Evolutionary conservation across 2,329 filamentous ascomycete species (phyloP).

Genomic region (Microsporum audouinii): DNA sequence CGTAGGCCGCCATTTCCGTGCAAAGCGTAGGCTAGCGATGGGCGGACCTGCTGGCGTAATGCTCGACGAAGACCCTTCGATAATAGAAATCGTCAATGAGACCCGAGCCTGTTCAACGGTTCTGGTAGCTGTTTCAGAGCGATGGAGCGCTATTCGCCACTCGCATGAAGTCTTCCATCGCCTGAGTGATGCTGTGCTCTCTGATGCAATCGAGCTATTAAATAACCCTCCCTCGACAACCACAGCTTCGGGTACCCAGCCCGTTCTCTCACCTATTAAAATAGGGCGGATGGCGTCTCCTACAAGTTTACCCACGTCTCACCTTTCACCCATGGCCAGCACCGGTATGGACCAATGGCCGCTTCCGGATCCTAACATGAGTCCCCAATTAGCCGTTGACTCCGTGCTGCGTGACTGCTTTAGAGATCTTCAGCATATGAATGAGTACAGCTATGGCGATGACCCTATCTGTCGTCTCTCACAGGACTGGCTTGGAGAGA

Average conservation of each 20-base stretch:
- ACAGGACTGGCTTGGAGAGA: constrained; percentile 25
- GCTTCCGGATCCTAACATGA: constrained; percentile 4
- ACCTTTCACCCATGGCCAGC: constrained; percentile 3
- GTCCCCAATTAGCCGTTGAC: constrained; percentile 25
- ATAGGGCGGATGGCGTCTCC: constrained; percentile 4
- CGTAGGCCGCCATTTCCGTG: constrained; percentile 31
- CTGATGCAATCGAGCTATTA: constrained; percentile 29
- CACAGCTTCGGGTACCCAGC: constrained; percentile 6
- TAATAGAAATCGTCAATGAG: constrained; percentile 36
- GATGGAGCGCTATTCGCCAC: constrained; percentile 32
- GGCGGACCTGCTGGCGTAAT: constrained; percentile 10
- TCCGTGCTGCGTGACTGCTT: constrained; percentile 32
- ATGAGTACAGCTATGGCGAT: constrained; percentile 18
- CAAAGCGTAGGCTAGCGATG: constrained; percentile 14
- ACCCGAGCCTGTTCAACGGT: constrained; percentile 37
- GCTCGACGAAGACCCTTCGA: constrained; percentile 26
- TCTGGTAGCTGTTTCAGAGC: constrained; percentile 35
- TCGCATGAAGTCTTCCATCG: constrained; percentile 36
- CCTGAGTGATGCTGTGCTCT: constrained; percentile 34
- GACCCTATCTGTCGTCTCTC: constrained; percentile 23
- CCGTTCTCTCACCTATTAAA: constrained; percentile 4
- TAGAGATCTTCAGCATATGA: constrained; percentile 21
- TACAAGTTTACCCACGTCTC: background rate
- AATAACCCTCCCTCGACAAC: constrained; percentile 12
- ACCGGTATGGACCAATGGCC: constrained; percentile 9